Percentiles rank a stretch among this genome's conserved stretches.
Evolutionary conservation across 768 basidiomycete species (phyloP).

Genomic region (Suillus spraguei): DNA sequence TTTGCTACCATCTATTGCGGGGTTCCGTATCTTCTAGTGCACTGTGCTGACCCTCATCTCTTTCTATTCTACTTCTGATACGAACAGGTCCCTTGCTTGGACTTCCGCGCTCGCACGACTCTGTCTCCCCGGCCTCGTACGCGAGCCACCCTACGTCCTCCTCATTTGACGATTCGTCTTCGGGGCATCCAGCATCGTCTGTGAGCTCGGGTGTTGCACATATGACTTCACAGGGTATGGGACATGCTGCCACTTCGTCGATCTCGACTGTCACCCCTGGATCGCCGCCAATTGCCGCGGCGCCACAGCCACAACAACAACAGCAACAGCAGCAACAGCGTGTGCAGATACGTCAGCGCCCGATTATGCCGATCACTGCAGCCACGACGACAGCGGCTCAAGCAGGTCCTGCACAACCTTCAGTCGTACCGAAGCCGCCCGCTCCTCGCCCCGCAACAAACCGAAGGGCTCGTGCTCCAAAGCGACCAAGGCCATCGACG

Average conservation of each 20-base stretch:
- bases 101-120: conserved; percentile 17
- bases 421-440: conserved; percentile 1
- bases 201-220: neutral
- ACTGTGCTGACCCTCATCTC: conserved; percentile 15
- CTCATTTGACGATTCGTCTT: conserved; percentile 12
- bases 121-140: conserved; percentile 27
- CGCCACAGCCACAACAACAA: conserved; percentile 16
- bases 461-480: conserved; percentile 19
- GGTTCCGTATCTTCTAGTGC: neutral
- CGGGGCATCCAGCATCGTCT: conserved; percentile 19
- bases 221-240: neutral
- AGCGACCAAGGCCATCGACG: conserved; percentile 21
- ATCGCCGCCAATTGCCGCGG: conserved; percentile 1
- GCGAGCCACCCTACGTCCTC: conserved; percentile 24
- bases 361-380: conserved; percentile 8
- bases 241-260: conserved; percentile 28
- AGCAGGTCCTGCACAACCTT: neutral
- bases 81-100: conserved; percentile 16
- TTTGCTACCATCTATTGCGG: conserved; percentile 3
- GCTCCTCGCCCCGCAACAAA: neutral
- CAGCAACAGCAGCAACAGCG: conserved; percentile 10
- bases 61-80: neutral
- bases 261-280: conserved; percentile 26
- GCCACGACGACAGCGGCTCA: neutral
- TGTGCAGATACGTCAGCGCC: neutral